These are phyloP conservation scores for Ganoderma meredithae DNA, from an alignment of 1,284 basidiomycete species.

Conservation along the genomic window DNA sequence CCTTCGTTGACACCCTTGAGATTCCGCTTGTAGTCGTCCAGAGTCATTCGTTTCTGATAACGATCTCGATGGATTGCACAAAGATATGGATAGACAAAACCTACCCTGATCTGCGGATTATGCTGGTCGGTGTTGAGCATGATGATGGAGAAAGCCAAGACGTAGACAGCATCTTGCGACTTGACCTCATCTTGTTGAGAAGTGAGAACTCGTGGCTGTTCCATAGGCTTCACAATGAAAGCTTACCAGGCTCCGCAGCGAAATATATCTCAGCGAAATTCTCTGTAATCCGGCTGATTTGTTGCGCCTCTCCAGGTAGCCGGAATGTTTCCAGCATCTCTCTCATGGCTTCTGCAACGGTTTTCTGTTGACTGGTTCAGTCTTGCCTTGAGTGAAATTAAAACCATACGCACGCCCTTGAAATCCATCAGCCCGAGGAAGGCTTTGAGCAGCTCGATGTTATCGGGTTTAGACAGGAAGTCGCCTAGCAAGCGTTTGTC, in stretches of 20 bases:
- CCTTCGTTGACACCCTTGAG: slow-evolving; percentile 93
- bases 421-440: slow-evolving; percentile 95
- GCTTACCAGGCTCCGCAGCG: slow-evolving; percentile 78
- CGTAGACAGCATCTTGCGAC: slow-evolving; percentile 93
- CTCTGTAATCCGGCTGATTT: slow-evolving; percentile 94
- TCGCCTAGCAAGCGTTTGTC: slow-evolving; percentile 97
- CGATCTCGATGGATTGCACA: background rate
- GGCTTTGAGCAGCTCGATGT: slow-evolving; percentile 84
- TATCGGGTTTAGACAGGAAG: slow-evolving; percentile 91
- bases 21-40: slow-evolving; percentile 95
- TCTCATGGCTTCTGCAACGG: slow-evolving; percentile 93
- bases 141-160: slow-evolving; percentile 95
- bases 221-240: background rate
- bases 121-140: slow-evolving; percentile 99
- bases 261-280: slow-evolving; percentile 95
- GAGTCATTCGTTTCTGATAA: slow-evolving; percentile 91
- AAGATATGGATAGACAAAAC: slow-evolving; percentile 36
- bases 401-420: slow-evolving; percentile 63
- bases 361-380: slow-evolving; percentile 65
- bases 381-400: background rate
- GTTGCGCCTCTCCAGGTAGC: slow-evolving; percentile 95
- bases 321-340: slow-evolving; percentile 95
- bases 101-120: slow-evolving; percentile 92
- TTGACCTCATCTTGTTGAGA: slow-evolving; percentile 78
- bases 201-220: background rate